These are phyloP conservation scores for Pseudocercospora pini-densiflorae DNA, from an alignment of 2,329 filamentous ascomycete genomes.

Conservation along the genomic window DNA sequence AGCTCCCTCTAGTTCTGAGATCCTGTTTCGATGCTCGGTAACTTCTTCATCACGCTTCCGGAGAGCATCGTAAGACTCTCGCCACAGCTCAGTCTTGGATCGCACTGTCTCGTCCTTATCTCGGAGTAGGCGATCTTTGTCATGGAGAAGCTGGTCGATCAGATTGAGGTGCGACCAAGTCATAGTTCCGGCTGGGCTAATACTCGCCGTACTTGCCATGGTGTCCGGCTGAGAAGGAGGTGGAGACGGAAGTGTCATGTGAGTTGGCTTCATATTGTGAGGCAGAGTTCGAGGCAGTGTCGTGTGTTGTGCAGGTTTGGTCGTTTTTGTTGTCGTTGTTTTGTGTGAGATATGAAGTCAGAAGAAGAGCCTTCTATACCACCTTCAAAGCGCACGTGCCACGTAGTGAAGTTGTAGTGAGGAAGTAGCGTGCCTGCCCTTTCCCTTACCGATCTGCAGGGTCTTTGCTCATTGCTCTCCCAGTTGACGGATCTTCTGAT, in stretches of 20 bases:
- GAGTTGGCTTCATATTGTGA: neutral
- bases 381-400: neutral
- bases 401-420: neutral
- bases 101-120: neutral
- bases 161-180: neutral
- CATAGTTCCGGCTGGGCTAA: neutral
- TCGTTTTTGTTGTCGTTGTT: too few relatives aligned
- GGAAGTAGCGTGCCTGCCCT: neutral
- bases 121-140: conserved; percentile 10
- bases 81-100: conserved; percentile 11
- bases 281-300: neutral
- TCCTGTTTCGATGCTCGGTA: neutral
- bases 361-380: neutral
- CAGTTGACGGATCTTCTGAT: neutral
- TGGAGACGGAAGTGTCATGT: neutral
- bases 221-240: conserved; percentile 3
- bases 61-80: conserved; percentile 8
- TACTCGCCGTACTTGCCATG: neutral
- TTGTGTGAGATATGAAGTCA: neutral
- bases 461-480: neutral
- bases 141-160: conserved; percentile 2
- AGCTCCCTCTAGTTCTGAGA: neutral
- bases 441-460: neutral
- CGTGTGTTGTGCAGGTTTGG: neutral
- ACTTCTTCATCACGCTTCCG: neutral